A percentile compares a stretch with the other conserved stretches of the same genome.
phyloP scores from a whole-genome alignment of 352 stramenopile genomes.

The Phytophthora meadii region DNA sequence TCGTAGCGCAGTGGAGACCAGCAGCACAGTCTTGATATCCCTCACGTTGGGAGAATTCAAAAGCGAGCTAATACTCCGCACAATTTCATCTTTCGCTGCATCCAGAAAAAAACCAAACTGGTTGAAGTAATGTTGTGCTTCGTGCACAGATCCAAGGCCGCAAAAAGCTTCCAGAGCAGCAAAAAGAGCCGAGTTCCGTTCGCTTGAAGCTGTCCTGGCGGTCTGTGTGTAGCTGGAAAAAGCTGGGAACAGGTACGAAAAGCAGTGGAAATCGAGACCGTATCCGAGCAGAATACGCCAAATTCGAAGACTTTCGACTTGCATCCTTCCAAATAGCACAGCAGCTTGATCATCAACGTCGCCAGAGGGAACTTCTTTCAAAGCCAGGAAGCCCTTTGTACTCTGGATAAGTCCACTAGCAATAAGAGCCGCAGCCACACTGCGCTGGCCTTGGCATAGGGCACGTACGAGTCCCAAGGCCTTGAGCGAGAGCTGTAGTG shows the following conservation, averaged over 20 bases:
- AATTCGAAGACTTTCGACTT: constrained; percentile 65
- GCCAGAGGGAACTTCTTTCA: constrained; percentile 38
- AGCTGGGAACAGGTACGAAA: constrained; percentile 69
- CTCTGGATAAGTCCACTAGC: constrained; percentile 58
- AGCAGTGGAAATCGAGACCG: constrained; percentile 72
- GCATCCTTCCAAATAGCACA: constrained; percentile 40
- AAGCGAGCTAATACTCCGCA: constrained; percentile 14
- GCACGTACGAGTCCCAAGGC: constrained; percentile 50
- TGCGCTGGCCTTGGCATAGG: constrained; percentile 59
- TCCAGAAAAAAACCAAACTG: constrained; percentile 65
- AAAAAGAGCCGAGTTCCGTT: constrained; percentile 46
- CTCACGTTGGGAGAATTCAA: neutral
- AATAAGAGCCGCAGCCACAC: constrained; percentile 46
- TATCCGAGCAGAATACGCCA: constrained; percentile 75
- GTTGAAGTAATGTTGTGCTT: constrained; percentile 69
- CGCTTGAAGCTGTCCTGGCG: constrained; percentile 6
- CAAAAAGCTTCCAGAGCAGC: constrained; percentile 58
- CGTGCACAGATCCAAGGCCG: constrained; percentile 47
- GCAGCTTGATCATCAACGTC: constrained; percentile 24
- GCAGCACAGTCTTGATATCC: constrained; percentile 19
- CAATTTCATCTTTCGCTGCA: constrained; percentile 38
- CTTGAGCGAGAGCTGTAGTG: constrained; percentile 50
- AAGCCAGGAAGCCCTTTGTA: constrained; percentile 63
- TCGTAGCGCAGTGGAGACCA: constrained; percentile 48
- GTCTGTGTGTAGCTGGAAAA: constrained; percentile 49